phyloP scores from a whole-genome alignment of 495 filamentous ascomycete species.

The Neurospora sp. region DNA sequence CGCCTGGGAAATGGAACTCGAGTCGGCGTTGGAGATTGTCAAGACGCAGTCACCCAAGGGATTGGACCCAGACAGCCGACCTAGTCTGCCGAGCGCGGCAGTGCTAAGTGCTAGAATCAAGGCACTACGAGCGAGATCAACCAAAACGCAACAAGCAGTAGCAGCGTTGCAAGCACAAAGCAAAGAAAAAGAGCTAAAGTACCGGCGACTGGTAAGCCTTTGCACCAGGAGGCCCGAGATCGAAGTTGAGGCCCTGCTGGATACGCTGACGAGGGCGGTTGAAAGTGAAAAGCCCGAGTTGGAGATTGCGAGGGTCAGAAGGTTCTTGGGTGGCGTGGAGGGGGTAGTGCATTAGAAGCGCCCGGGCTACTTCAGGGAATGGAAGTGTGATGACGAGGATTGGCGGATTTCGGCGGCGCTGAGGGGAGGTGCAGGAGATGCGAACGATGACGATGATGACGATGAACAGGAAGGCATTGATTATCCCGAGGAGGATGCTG shows the following conservation, averaged over 20 bases:
- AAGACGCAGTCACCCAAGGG: constrained; percentile 5
- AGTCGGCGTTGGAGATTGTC: constrained; percentile 9
- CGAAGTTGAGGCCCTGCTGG: constrained; percentile 54
- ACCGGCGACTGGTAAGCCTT: constrained; percentile 57
- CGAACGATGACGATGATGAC: background rate
- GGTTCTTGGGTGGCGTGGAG: constrained; percentile 66
- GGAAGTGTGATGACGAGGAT: background rate
- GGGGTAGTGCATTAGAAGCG: constrained; percentile 24
- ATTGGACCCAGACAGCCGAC: constrained; percentile 5
- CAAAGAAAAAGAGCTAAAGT: constrained; percentile 58
- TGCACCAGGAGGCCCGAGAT: constrained; percentile 56
- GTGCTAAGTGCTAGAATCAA: constrained; percentile 35
- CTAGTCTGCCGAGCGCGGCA: constrained; percentile 24
- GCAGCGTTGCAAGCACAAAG: constrained; percentile 47
- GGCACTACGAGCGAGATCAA: constrained; percentile 43
- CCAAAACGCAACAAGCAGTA: constrained; percentile 48
- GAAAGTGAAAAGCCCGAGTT: constrained; percentile 63
- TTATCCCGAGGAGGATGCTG: background rate
- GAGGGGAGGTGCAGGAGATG: background rate
- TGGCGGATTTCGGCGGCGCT: background rate
- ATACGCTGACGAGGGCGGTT: constrained; percentile 54
- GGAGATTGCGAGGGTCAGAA: constrained; percentile 57
- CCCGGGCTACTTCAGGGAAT: background rate
- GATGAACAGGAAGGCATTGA: background rate
- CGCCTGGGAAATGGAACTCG: constrained; percentile 32